Conservation (phyloP, 768 basidiomycete species). For the Auricularia heimuer region DNA sequence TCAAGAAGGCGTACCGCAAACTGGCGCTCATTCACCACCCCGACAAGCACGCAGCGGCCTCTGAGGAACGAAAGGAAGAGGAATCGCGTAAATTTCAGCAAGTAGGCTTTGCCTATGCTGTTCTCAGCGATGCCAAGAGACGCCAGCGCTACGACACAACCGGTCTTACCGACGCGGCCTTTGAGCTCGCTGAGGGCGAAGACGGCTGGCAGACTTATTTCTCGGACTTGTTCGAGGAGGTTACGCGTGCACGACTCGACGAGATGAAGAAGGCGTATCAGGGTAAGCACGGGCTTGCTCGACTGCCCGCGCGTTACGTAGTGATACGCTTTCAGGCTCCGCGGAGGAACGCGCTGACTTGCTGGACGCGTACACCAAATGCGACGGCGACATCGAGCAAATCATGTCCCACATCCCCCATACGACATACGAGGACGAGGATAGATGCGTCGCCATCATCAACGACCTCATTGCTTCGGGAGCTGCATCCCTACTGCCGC, state of each 20-base stretch:
- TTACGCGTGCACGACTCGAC: constrained; percentile 78
- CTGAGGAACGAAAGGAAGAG: constrained; percentile 49
- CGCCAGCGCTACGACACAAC: constrained; percentile 74
- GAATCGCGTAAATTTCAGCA: constrained; percentile 81
- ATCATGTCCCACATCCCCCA: constrained; percentile 86
- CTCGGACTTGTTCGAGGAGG: constrained; percentile 75
- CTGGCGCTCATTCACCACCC: constrained; percentile 79
- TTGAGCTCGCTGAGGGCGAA: constrained; percentile 55
- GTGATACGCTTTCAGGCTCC: constrained; percentile 46
- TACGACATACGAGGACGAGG: constrained; percentile 74
- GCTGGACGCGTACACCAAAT: constrained; percentile 58
- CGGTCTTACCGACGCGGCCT: constrained; percentile 75
- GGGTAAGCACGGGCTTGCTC: constrained; percentile 36
- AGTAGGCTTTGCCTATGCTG: constrained; percentile 87
- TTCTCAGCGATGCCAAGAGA: constrained; percentile 70
- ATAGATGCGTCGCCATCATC: constrained; percentile 65
- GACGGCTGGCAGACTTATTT: constrained; percentile 97
- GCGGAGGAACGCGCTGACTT: constrained; percentile 77
- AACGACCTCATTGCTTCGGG: constrained; percentile 55
- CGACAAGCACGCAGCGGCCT: constrained; percentile 69
- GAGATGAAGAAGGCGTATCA: constrained; percentile 94
- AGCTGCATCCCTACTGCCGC: constrained; percentile 41
- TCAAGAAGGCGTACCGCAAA: constrained; percentile 78
- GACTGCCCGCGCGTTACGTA: neutral
- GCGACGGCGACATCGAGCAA: constrained; percentile 62